phyloP scores from a whole-genome alignment of 2,329 filamentous ascomycete genomes.

The Verticillium longisporum region DNA sequence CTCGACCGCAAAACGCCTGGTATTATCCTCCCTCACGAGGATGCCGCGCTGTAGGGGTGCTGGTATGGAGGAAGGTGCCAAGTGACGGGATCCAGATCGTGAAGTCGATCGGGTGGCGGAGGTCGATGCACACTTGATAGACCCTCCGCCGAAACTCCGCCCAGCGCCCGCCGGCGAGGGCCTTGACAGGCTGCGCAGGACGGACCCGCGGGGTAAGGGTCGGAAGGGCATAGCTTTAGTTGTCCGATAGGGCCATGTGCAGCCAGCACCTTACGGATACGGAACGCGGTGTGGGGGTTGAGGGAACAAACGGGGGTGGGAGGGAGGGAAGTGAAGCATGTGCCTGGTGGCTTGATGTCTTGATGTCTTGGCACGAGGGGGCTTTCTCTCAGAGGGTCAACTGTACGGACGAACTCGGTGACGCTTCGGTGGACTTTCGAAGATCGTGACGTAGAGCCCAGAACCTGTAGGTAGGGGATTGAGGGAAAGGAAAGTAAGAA shows the following conservation, averaged over 20 bases:
- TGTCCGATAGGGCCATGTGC: not conserved
- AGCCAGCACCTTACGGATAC: not conserved
- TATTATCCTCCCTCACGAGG: not conserved
- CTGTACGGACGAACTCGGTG: not conserved
- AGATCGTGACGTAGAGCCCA: not conserved
- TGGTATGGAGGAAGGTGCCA: not conserved
- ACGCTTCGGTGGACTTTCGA: not conserved
- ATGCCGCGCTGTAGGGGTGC: not conserved
- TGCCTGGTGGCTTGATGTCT: not conserved
- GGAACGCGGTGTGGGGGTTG: not conserved
- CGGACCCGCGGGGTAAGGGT: not conserved
- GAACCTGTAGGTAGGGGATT: not conserved
- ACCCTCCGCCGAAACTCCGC: not conserved
- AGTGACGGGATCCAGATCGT: not conserved
- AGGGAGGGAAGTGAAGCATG: not conserved
- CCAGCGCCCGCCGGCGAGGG: not conserved
- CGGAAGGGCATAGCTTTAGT: not conserved
- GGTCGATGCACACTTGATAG: not conserved
- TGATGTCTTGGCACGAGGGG: not conserved
- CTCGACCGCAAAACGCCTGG: not conserved
- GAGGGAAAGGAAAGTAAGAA: not conserved
- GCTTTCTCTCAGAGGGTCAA: no score
- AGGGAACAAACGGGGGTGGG: not conserved
- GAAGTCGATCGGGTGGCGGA: not conserved
- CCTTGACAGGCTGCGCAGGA: not conserved